Evolutionary conservation across 176 grass and related monocot genomes (phyloP).

Genomic region (Oryza longistaminata): DNA sequence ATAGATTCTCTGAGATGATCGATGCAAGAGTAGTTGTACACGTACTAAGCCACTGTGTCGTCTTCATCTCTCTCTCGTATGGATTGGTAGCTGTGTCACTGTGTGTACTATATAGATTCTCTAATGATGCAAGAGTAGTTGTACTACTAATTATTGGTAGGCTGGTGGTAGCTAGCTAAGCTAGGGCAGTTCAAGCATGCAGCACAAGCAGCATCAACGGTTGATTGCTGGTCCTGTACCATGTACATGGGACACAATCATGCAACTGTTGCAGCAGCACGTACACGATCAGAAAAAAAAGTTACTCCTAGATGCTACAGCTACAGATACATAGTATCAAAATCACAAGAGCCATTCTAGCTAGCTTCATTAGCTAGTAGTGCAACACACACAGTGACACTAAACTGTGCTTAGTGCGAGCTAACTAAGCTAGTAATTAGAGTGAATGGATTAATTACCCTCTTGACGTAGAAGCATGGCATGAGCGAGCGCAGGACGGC

Average conservation of each 20-base stretch:
- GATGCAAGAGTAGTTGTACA: background rate
- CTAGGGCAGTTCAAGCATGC: background rate
- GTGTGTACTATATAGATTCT: background rate
- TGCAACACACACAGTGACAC: background rate
- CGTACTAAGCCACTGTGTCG: too few species aligned
- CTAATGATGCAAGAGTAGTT: background rate
- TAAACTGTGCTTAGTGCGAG: background rate
- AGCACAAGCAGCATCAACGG: background rate
- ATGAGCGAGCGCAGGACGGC: conserved; percentile 68
- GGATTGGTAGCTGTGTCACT: too few species aligned
- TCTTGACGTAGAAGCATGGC: conserved; percentile 89
- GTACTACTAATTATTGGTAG: background rate
- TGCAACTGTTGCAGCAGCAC: background rate
- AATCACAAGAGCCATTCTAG: too few species aligned
- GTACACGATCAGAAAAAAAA: background rate
- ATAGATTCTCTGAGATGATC: too few species aligned
- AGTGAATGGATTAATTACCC: conserved; percentile 34
- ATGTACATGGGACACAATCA: background rate
- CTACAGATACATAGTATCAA: background rate
- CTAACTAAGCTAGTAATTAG: background rate
- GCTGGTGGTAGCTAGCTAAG: too few species aligned
- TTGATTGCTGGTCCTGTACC: background rate
- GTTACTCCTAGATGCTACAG: background rate
- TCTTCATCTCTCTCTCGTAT: too few species aligned
- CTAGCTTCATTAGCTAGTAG: background rate